phyloP scores from a whole-genome alignment of 208 protist species.

The Leishmania turanica region DNA sequence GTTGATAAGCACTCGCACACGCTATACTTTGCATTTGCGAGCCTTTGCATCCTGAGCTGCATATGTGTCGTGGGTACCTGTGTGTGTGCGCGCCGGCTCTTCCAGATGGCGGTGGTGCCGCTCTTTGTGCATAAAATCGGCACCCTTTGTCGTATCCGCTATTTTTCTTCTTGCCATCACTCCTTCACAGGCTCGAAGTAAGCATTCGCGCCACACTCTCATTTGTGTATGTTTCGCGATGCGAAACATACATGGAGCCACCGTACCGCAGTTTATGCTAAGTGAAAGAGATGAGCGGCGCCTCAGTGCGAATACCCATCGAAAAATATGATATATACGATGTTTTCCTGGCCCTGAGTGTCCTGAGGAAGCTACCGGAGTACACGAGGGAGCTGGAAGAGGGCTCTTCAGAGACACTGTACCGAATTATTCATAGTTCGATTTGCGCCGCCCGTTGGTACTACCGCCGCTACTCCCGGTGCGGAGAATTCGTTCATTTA shows the following conservation, averaged over 20 bases:
- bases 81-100: not conserved
- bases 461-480: constrained; percentile 23
- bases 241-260: not conserved
- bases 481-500: constrained; percentile 24
- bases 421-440: constrained; percentile 19
- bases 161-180: not conserved
- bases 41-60: too few species aligned
- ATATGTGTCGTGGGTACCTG: not conserved
- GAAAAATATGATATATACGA: constrained; percentile 24
- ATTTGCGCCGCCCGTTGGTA: constrained; percentile 32
- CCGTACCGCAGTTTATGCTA: not conserved
- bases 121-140: not conserved
- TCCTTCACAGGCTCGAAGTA: not conserved
- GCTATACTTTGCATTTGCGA: not conserved
- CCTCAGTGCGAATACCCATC: constrained; percentile 7
- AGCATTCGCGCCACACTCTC: not conserved
- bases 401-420: not conserved
- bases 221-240: not conserved
- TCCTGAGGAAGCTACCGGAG: constrained; percentile 28
- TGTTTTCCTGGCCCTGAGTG: constrained; percentile 24
- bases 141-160: not conserved
- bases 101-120: not conserved
- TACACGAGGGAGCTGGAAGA: constrained; percentile 11
- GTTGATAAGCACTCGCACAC: not conserved
- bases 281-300: not conserved